A percentile compares a stretch with the other conserved stretches of the same genome.
Evolutionary conservation across 1,284 basidiomycete species (phyloP).

Genomic region (Ustilago shanxiensis): DNA sequence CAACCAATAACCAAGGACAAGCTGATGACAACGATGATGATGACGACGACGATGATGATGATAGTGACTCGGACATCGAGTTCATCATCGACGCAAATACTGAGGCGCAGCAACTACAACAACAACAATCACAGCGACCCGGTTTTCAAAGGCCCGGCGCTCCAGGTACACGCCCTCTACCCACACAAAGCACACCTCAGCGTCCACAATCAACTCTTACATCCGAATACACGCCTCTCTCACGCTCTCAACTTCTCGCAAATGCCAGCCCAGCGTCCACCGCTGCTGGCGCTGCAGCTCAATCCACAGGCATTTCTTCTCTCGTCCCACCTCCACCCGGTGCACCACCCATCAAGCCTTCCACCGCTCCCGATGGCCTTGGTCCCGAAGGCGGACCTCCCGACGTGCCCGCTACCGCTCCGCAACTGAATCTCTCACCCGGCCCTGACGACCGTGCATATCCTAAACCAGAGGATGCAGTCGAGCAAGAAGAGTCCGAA

Average conservation of each 20-base stretch:
- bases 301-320: slow-evolving; percentile 13
- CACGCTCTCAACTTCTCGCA: slow-evolving; percentile 74
- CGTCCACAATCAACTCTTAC: slow-evolving; percentile 77
- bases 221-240: slow-evolving; percentile 89
- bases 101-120: slow-evolving; percentile 45
- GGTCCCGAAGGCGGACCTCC: slow-evolving; percentile 62
- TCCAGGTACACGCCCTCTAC: slow-evolving; percentile 23
- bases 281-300: slow-evolving; percentile 16
- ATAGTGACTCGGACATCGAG: slow-evolving; percentile 71
- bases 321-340: slow-evolving; percentile 9
- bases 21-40: slow-evolving; percentile 54
- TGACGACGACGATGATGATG: slow-evolving; percentile 69
- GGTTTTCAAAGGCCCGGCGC: slow-evolving; percentile 41
- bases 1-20: slow-evolving; percentile 56
- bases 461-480: slow-evolving; percentile 61
- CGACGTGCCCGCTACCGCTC: slow-evolving; percentile 58
- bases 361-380: slow-evolving; percentile 7
- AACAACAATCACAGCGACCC: slow-evolving; percentile 51
- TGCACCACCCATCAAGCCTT: slow-evolving; percentile 19
- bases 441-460: slow-evolving; percentile 56
- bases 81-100: slow-evolving; percentile 69
- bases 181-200: slow-evolving; percentile 42
- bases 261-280: slow-evolving; percentile 38
- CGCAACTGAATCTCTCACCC: slow-evolving; percentile 54
- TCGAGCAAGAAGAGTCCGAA: slow-evolving; percentile 68